Evolutionary conservation across 495 filamentous ascomycete genomes (phyloP), one percentile per base, ranked within the genome.

Genomic region (Pseudevernia furfuracea): DNA sequence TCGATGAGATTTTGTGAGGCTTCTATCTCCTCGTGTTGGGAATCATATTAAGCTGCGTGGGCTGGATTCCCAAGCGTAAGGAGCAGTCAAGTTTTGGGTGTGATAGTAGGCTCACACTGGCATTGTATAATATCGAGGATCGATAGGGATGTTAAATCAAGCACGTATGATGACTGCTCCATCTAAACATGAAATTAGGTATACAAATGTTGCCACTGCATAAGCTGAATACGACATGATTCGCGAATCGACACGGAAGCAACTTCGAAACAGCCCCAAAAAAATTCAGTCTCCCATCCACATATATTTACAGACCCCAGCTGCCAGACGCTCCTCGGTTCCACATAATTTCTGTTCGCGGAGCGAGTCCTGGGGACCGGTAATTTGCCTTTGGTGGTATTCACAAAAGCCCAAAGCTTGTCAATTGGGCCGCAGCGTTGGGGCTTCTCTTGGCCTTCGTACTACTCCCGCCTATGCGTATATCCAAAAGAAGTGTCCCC

Each of bases 1-100:
- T 46, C 30, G 67, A 66, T 55, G 63, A 63, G 41, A 60, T 68
- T 36, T 12, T 58, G 53, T 67, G 62, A 67, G 19, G 25, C 25
- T 52, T 14, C 11, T 52, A 14, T 52, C 23, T 52, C 46, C 3
- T 49, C 14, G 46, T 28, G 10, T 5, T 9, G 3, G 23, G 8
- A 49, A 28, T 28, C 12, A 14, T 28, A 0, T 25, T 25, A 14
- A 25, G 46, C 46, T 49, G 46, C 12, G 1, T 25, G 23, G 46
- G 46, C n/a, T 14, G 46, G 23, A 25, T 25, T 52, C 48, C 12
- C n/a, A 52, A 6, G 23, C 14, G 17, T 52, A 30, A 1, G 48
- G 48, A 52, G 48, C 23, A 52, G 14, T 25, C 25, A 28, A 48
- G 5, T 12, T 25, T 48, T 23, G 10, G 5, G n/a, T 30, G 48